Base-by-base conservation (phyloP, 768 basidiomycete genomes). In the Cystofilobasidium capitatum region DNA sequence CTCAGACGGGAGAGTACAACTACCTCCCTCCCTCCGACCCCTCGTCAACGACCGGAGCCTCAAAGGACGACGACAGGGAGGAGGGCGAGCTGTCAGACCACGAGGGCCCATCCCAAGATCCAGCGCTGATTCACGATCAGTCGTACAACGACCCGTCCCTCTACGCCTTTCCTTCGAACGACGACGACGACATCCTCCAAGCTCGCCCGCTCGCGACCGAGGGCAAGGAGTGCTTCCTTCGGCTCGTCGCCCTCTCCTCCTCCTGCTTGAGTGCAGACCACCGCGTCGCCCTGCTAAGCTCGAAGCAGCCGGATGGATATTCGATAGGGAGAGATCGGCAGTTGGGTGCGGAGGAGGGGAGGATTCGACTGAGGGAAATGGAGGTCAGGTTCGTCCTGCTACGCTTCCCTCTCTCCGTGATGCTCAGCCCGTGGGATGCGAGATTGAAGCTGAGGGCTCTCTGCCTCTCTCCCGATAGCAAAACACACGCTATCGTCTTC, bases 241-340 rank as follows among this genome's bases (percentile, higher is more conserved):
- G 68, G 10, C 68, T 69, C 45, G 39, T 69, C 36, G 16, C 35
- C 44, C 24, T 64, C 45, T n/a, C n/a, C 26, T 64, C 68, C 26
- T 40, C 44, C 17, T 69, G 68, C 26, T 58, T 69, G 7, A 47
- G 62, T 5, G 7, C 33, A 16, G 31, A 29, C 12, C 62, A 69
- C 16, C 47, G 17, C 7, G 31, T 69, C 26, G 68, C 63, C 12
- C 47, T 64, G 24, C 62, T 69, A 3, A 57, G 61, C 13, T 64
- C 62, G 6, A 36, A 37, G 12, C 68, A 65, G 31, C 68, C 68
- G 1, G 68, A 65, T 33, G 68, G 68, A 0, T 69, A 69, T 45
- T 39, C 62, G 6, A 29, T 69, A 24, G 68, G 68, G 31, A 33
- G 68, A 4, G 68, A 69, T 47, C 63, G 63, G 49, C 62, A 64